phyloP scores from a whole-genome alignment of 371 early-diverging fungal genomes.

The Mucor mucedo region DNA sequence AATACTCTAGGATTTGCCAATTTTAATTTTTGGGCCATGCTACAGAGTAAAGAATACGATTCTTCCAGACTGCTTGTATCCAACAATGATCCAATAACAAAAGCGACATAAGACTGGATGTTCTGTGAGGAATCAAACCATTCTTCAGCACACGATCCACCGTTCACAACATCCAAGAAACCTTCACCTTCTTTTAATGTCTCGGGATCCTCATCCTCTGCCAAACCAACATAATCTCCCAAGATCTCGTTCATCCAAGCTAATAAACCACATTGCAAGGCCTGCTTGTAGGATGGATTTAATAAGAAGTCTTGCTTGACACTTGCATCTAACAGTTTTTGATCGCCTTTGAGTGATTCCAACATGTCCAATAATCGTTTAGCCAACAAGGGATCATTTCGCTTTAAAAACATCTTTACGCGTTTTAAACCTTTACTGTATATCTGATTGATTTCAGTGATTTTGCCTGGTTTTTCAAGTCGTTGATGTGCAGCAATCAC shows the following conservation, averaged over 20 bases:
- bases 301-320: conserved; percentile 12
- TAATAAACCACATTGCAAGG: conserved; percentile 18
- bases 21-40: conserved; percentile 30
- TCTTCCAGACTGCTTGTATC: neutral
- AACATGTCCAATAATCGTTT: conserved; percentile 21
- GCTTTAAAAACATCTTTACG: conserved; percentile 31
- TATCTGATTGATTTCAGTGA: neutral
- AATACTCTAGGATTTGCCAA: conserved; percentile 38
- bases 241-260: conserved; percentile 47
- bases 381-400: conserved; percentile 31
- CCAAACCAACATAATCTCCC: conserved; percentile 39
- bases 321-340: conserved; percentile 7
- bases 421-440: conserved; percentile 28
- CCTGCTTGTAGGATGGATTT: conserved; percentile 4
- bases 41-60: conserved; percentile 8
- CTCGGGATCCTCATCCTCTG: conserved; percentile 29
- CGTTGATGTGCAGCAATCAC: conserved; percentile 19
- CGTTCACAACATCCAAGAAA: too few relatives aligned
- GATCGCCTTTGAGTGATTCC: neutral
- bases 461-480: neutral
- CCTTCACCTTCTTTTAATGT: conserved; percentile 16
- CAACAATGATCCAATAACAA: conserved; percentile 19
- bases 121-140: conserved; percentile 42
- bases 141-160: conserved; percentile 1
- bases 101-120: conserved; percentile 15